A percentile compares a stretch with the other conserved stretches of the same genome.
Evolutionary conservation across 306 rosid species (phyloP).

Genomic region (Ziziphus jujuba): DNA sequence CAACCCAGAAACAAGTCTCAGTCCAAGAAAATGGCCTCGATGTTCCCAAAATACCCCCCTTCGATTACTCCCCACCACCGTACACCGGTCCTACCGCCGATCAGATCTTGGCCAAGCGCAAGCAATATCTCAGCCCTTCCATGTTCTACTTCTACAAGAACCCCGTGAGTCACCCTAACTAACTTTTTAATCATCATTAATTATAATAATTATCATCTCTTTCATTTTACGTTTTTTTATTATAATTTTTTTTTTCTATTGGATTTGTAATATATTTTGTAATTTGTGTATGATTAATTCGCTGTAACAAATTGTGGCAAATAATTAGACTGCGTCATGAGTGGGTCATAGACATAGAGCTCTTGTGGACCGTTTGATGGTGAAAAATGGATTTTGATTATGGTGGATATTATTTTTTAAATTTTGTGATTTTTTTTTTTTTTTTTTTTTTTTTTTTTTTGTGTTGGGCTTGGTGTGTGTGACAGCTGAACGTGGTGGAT

Average conservation of each 20-base stretch:
- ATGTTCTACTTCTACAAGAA: conserved; percentile 53
- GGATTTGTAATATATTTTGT: no score
- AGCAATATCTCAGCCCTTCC: conserved; percentile 79
- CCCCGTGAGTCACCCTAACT: conserved; percentile 51
- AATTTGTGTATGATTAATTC: no score
- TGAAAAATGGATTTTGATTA: not conserved
- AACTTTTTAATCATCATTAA: not conserved
- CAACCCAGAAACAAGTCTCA: conserved; percentile 27
- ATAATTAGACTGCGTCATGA: no score
- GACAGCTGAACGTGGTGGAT: conserved; percentile 75
- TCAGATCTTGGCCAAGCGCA: conserved; percentile 76
- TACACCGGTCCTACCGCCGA: conserved; percentile 67
- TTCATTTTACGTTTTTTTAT: no score
- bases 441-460: no score
- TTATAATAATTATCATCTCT: no score
- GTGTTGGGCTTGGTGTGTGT: not conserved
- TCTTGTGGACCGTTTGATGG: conserved; percentile 1
- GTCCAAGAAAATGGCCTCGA: conserved; percentile 10
- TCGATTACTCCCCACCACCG: conserved; percentile 66
- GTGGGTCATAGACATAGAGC: no score
- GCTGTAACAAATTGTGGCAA: no score
- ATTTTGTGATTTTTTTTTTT: no score
- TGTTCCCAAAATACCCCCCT: conserved; percentile 53
- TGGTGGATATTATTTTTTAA: not conserved
- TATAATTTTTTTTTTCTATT: no score